These are phyloP conservation scores for Teunomyces stri DNA, from an alignment of 805 yeast genomes.

Conservation along the genomic window DNA sequence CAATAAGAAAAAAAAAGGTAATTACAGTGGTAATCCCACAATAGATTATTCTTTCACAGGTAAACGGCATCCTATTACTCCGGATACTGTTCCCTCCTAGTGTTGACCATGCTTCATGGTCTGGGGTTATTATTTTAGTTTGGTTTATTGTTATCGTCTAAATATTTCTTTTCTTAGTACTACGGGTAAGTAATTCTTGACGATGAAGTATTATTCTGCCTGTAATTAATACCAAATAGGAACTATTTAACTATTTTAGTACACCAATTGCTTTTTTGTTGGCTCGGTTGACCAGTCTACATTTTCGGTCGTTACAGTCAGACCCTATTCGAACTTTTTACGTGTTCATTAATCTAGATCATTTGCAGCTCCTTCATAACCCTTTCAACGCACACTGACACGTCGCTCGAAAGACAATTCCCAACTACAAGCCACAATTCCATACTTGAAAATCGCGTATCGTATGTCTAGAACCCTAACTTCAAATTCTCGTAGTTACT, in stretches of 20 bases:
- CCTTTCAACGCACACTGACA: neutral
- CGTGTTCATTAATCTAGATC: neutral
- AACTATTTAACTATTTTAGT: neutral
- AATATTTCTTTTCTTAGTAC: neutral
- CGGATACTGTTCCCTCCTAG: neutral
- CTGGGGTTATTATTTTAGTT: neutral
- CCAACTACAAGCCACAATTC: neutral
- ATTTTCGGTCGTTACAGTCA: neutral
- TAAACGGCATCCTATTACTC: neutral
- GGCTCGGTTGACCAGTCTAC: neutral
- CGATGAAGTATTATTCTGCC: slow-evolving; percentile 1
- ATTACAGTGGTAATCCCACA: neutral
- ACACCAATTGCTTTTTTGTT: neutral
- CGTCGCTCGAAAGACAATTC: neutral
- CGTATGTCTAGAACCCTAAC: neutral
- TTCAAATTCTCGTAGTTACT: neutral
- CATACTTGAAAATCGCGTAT: neutral
- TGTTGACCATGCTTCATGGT: neutral
- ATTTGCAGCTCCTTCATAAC: neutral
- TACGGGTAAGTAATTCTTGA: neutral
- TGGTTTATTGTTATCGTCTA: neutral
- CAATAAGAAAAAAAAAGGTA: neutral
- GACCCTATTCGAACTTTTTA: neutral
- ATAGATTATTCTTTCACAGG: neutral
- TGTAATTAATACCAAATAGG: slow-evolving; percentile 2